Evolutionary conservation across 2,329 filamentous ascomycete genomes (phyloP).

Genomic region (Escovopsis sp.): DNA sequence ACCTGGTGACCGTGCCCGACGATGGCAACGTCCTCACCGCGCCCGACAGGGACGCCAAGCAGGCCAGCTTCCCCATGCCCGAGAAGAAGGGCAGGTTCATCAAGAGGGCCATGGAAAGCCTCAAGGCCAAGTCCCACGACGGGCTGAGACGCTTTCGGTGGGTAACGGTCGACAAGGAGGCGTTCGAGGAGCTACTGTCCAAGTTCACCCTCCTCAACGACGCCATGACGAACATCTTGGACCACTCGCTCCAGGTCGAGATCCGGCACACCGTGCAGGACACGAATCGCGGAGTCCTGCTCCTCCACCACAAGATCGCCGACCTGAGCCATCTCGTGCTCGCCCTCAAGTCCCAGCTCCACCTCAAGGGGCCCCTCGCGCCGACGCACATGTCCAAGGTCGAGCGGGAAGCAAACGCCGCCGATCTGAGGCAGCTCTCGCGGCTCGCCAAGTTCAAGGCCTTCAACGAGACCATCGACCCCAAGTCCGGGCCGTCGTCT

Average conservation of each 20-base stretch:
- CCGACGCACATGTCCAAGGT: slow-evolving; percentile 17
- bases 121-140: slow-evolving; percentile 23
- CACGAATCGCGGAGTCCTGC: slow-evolving; percentile 31
- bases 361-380: slow-evolving; percentile 12
- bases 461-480: slow-evolving; percentile 32
- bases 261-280: slow-evolving; percentile 33
- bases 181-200: slow-evolving; percentile 28
- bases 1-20: slow-evolving; percentile 21
- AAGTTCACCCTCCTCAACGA: slow-evolving; percentile 31
- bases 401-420: slow-evolving; percentile 24
- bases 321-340: slow-evolving; percentile 31
- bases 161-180: slow-evolving; percentile 31
- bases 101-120: slow-evolving; percentile 25
- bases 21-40: slow-evolving; percentile 19
- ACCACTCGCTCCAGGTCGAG: slow-evolving; percentile 31
- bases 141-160: slow-evolving; percentile 21
- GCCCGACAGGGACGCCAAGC: slow-evolving; percentile 29
- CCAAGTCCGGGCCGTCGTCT: slow-evolving; percentile 9
- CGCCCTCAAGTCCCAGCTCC: slow-evolving; percentile 29
- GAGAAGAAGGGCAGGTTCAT: slow-evolving; percentile 27
- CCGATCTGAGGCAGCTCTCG: slow-evolving; percentile 25
- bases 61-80: slow-evolving; percentile 30
- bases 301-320: slow-evolving; percentile 30
- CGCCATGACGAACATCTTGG: slow-evolving; percentile 32
- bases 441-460: slow-evolving; percentile 36